Evolutionary conservation across 805 yeast species (phyloP).

Genomic region (Torulaspora franciscae): DNA sequence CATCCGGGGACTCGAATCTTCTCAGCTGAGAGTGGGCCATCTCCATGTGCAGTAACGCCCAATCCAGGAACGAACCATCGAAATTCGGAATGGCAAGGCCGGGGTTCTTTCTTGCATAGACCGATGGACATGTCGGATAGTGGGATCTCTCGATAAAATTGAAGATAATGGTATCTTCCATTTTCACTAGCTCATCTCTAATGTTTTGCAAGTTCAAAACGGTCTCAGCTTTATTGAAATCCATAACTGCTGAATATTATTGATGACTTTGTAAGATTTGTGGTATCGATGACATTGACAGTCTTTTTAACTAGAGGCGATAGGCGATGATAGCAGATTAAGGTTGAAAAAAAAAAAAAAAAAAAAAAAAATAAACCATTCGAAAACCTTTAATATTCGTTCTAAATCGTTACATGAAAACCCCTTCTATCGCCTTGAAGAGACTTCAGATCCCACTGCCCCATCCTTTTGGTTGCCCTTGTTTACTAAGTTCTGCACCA

Average conservation of each 20-base stretch:
- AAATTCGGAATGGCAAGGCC: constrained; percentile 56
- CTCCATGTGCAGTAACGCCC: constrained; percentile 76
- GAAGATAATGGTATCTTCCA: constrained; percentile 96
- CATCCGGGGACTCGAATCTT: constrained; percentile 92
- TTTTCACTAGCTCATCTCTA: constrained; percentile 75
- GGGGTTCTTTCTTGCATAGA: constrained; percentile 53
- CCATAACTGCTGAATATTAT: constrained; percentile 45
- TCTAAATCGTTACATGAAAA: no score
- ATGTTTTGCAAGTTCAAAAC: constrained; percentile 78
- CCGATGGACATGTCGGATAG: constrained; percentile 68
- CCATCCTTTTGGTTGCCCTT: constrained; percentile 9
- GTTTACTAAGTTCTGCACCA: constrained; percentile 49
- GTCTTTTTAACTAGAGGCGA: neutral
- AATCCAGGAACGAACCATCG: constrained; percentile 80
- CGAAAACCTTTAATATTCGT: no score
- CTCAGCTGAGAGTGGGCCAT: constrained; percentile 72
- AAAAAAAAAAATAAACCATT: no score
- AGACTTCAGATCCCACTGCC: neutral
- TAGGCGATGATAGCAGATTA: neutral
- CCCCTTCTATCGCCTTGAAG: neutral
- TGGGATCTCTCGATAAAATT: constrained; percentile 91
- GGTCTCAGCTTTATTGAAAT: constrained; percentile 75
- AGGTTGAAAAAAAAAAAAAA: no score
- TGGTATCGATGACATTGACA: neutral
- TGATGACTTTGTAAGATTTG: neutral